Evolutionary conservation across 1,284 basidiomycete species (phyloP), one percentile per base, ranked within the genome.

Genomic region (Austroboletus olivaceoglutinosus): DNA sequence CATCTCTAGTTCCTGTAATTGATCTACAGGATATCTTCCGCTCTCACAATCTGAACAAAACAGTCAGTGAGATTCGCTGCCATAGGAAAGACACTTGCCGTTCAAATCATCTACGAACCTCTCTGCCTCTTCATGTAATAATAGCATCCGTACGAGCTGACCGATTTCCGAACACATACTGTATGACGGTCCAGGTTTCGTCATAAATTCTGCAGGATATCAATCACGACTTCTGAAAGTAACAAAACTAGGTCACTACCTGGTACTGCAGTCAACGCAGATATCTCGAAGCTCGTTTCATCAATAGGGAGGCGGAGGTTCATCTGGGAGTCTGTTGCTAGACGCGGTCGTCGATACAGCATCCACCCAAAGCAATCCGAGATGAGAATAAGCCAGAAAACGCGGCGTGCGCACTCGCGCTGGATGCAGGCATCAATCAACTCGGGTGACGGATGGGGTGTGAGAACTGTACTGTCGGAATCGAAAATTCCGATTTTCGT

Each of bases 231-330:
- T 49, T 48, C 44, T 25, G 18, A 44, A 33, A 39, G 38, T 45
- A 47, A 45, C 23, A 37, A 41, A 44, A 25, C 53, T n/a, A 22
- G 16, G 4, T 1, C 27, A 68, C 73, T 69, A 86, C 86, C 85
- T 52, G 84, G 79, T 44, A 81, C 65, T 47, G 77, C 78, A 31
- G 80, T 78, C 63, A 85, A 74, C 21, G 82, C 67, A 16, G 72
- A 79, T 38, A 90, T 70, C 65, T 91, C 87, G 59, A 90, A 91
- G 60, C 78, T 83, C 12, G 85, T 82, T 65, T 91, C 88, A 62
- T 89, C 86, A 8, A 82, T 80, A 18, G 88, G 88, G 31, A 91
- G 72, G 37, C 84, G 79, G 34, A 89, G 73, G 46, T 76, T 77
- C 52, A 85, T 69, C 56, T 88, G 83, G 16, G 70, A 69, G 30